Conservation (phyloP, 2,329 filamentous ascomycete species). For the Gaeumannomyces sp. region DNA sequence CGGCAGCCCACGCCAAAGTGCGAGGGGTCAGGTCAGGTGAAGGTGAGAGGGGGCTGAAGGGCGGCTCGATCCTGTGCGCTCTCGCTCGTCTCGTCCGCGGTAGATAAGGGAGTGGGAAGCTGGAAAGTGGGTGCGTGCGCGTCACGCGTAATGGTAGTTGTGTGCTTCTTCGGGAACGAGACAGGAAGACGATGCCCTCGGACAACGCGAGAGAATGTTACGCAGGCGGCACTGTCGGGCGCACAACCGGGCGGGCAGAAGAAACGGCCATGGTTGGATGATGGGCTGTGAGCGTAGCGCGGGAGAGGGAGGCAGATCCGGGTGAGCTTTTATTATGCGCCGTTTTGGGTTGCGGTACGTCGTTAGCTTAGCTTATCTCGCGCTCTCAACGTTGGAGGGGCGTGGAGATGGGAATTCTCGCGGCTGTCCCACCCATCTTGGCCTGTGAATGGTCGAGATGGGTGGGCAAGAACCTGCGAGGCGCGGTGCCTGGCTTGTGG, state of each 20-base stretch:
- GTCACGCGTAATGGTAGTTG: not conserved
- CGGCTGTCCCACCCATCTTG: not conserved
- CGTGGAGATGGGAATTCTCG: not conserved
- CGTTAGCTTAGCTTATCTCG: not conserved
- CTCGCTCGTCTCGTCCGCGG: not conserved
- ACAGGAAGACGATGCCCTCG: not conserved
- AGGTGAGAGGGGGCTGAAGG: not conserved
- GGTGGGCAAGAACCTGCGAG: not conserved
- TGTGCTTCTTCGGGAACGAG: not conserved
- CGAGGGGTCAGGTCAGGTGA: not conserved
- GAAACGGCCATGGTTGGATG: not conserved
- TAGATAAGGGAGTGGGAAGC: not conserved
- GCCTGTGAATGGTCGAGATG: not conserved
- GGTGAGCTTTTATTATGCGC: not conserved
- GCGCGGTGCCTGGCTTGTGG: not conserved
- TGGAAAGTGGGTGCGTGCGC: not conserved
- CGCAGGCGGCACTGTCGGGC: not conserved
- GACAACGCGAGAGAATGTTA: not conserved
- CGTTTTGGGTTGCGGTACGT: not conserved
- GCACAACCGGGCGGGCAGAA: not conserved
- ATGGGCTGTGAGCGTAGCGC: not conserved
- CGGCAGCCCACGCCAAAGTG: no score
- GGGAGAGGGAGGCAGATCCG: not conserved
- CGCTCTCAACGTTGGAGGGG: no score
- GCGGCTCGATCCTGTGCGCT: not conserved